These are phyloP conservation scores for Fraxinus sp. DNA, from an alignment of 305 asterid genomes.

Conservation along the genomic window DNA sequence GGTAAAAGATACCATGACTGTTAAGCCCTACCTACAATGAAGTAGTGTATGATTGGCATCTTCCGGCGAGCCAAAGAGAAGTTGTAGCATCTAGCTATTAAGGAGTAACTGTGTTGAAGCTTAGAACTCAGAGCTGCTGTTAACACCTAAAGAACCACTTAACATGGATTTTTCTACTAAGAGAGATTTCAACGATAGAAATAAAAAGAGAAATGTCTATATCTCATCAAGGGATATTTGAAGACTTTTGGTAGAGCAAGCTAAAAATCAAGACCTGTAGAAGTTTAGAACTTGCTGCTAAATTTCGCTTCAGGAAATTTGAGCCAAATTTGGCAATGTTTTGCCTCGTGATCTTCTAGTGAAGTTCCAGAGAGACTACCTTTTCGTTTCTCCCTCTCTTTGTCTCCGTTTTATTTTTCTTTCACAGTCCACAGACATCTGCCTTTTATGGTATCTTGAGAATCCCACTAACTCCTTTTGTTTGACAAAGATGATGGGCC, in stretches of 20 bases:
- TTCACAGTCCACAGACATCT: neutral
- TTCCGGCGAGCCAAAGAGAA: neutral
- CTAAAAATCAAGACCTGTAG: neutral
- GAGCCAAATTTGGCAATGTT: neutral
- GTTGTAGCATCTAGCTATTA: neutral
- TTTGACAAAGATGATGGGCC: neutral
- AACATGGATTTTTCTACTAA: neutral
- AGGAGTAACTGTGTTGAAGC: neutral
- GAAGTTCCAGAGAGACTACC: neutral
- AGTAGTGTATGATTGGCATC: neutral
- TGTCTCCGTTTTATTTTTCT: neutral
- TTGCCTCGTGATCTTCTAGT: neutral
- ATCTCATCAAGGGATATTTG: neutral
- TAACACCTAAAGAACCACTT: neutral
- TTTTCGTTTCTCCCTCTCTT: neutral
- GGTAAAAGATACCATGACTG: neutral
- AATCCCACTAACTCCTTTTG: neutral
- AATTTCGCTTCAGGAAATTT: neutral
- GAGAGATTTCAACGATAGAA: neutral
- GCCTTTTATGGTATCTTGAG: neutral
- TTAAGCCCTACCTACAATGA: neutral
- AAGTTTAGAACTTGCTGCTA: constrained; percentile 1
- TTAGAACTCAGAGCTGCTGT: neutral
- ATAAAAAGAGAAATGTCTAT: neutral
- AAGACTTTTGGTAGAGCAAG: neutral